A percentile compares a stretch with the other conserved stretches of the same genome.
These are phyloP conservation scores for Triadica sebifera DNA, from an alignment of 345 rosid species.

Conservation along the genomic window DNA sequence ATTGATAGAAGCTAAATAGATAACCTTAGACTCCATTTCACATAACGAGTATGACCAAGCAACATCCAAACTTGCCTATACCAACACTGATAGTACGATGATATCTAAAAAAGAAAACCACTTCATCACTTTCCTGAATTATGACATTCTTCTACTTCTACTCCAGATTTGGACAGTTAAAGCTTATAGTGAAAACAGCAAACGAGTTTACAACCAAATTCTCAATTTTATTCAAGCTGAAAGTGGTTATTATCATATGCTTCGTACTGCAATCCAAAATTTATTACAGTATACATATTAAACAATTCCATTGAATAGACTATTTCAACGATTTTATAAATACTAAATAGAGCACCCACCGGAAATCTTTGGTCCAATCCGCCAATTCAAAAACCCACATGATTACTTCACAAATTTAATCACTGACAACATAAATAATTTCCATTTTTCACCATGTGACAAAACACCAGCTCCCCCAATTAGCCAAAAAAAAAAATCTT, in stretches of 20 bases:
- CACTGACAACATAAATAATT: not conserved
- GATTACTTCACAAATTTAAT: not conserved
- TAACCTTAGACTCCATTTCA: not conserved
- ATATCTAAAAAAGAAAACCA: not conserved
- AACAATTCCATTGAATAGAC: not conserved
- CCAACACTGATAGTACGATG: not conserved
- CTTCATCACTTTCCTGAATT: not conserved
- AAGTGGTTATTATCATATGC: not conserved
- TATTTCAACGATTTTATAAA: not conserved
- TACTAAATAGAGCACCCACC: no score
- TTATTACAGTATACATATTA: not conserved
- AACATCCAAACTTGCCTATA: not conserved
- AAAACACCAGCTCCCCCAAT: not conserved
- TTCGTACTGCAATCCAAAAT: not conserved
- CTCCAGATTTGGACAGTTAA: not conserved
- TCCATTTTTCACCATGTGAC: not conserved
- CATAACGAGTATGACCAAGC: not conserved
- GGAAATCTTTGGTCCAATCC: no score
- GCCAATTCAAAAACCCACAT: not conserved
- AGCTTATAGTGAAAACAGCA: not conserved
- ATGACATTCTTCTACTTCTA: not conserved
- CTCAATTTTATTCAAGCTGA: not conserved
- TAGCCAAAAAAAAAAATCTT: not conserved
- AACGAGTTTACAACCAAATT: not conserved
- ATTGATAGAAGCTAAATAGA: not conserved